Evolutionary conservation across 1,139 yeast genomes (phyloP), one percentile per base, ranked within the genome.

Genomic region (Geotrichum restrictum): DNA sequence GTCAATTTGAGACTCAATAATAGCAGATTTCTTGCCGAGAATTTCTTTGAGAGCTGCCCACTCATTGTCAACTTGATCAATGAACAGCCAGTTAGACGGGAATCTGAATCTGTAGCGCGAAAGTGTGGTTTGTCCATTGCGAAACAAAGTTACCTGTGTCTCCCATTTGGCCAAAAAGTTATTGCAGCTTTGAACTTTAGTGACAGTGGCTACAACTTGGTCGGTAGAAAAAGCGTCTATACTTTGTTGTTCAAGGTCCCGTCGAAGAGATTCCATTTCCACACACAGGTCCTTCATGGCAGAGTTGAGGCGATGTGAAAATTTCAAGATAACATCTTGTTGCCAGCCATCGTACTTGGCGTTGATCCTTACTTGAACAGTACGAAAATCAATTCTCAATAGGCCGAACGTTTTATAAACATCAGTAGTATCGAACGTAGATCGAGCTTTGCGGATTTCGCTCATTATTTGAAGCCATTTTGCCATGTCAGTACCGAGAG

Each of bases 21-120:
- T 61, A 1, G 59, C 57, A 3, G 66, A 61, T 57, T 78, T 78
- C 34, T 68, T 67, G 0, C 61, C 62, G 29, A 81, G 57, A 2
- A 83, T 66, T 19, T 79, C 75, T 0, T 63, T 59, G 8, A 86
- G 64, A 4, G 79, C 72, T 0, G 73, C 64, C 55, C 77, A 65
- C 51, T 79, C 80, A 53, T 72, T 74, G 27, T 80, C 83, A 1
- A 88, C 60, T 59, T 86, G 94, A 45, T 85, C 94, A 42, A 74
- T 72, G 62, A 72, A 79, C 1, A 83, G 58, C 88, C 93, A 85
- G 27, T 76, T 75, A 0, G 65, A 48, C 0, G 84, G 79, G 52
- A 81, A 76, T 39, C 73, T 73, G 60, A 71, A 76, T 42, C 85
- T 69, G 37, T 74, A 71, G 36, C 75, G 73, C 0, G 70, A 57